Evolutionary conservation across 345 rosid species (phyloP).

Genomic region (Rhizophora mangle): DNA sequence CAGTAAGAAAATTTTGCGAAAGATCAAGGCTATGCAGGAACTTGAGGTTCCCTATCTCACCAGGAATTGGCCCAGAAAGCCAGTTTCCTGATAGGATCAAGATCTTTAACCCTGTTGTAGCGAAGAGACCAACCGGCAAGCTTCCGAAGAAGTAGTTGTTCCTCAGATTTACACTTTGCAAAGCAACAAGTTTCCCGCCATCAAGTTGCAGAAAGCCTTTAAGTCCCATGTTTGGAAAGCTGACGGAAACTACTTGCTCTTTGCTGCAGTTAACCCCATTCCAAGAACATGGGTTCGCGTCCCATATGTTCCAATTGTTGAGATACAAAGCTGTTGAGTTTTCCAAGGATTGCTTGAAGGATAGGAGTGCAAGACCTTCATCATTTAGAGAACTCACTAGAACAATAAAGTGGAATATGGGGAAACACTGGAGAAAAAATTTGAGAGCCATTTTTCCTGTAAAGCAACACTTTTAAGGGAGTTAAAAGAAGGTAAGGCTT

Average conservation of each 20-base stretch:
- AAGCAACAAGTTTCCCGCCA: conserved; percentile 10
- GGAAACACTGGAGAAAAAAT: conserved; percentile 27
- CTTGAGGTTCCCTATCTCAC: conserved; percentile 18
- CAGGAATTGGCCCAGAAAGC: conserved; percentile 24
- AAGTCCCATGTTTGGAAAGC: conserved; percentile 11
- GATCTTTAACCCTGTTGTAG: conserved; percentile 13
- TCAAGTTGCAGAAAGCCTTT: conserved; percentile 22
- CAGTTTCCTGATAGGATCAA: conserved; percentile 27
- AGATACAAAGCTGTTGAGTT: background rate
- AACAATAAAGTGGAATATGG: conserved; percentile 18
- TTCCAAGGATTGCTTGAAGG: conserved; percentile 22
- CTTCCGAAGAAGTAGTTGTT: conserved; percentile 20
- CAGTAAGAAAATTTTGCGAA: conserved; percentile 18
- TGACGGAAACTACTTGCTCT: conserved; percentile 13
- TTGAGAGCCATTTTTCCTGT: conserved; percentile 32
- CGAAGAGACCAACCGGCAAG: conserved; percentile 17
- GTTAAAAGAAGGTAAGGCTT: conserved; percentile 1
- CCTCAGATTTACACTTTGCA: conserved; percentile 16
- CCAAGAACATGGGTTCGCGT: conserved; percentile 27
- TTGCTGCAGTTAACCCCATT: conserved; percentile 18
- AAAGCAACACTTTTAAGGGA: conserved; percentile 14
- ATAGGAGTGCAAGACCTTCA: conserved; percentile 30
- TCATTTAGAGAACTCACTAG: conserved; percentile 41
- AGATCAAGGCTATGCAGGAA: conserved; percentile 20
- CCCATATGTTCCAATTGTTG: conserved; percentile 19